Percentiles rank a stretch among this genome's conserved stretches.
phyloP scores from a whole-genome alignment of 768 basidiomycete genomes.

The Collybia mongolica region DNA sequence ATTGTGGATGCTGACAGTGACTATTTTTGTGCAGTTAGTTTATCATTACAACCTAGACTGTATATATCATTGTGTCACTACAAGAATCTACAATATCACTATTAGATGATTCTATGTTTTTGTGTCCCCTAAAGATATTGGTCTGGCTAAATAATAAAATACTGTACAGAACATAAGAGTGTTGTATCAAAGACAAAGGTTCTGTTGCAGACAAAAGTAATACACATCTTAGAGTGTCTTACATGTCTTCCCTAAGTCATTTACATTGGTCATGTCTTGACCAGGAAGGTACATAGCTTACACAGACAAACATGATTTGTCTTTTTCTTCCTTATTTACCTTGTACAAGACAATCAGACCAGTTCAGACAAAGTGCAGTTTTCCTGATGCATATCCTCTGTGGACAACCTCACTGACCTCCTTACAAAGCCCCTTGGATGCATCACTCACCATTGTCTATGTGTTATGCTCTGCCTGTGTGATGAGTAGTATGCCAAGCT shows the following conservation, averaged over 20 bases:
- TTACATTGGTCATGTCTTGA: neutral
- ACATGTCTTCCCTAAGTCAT: neutral
- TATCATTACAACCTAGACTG: neutral
- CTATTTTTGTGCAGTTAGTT: neutral
- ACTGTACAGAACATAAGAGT: too few species aligned
- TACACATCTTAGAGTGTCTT: neutral
- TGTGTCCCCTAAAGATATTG: neutral
- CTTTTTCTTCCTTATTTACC: neutral
- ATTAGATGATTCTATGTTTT: neutral
- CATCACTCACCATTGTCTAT: too few species aligned
- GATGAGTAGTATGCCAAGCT: too few species aligned
- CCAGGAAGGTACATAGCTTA: slow-evolving; percentile 4
- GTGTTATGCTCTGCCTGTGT: too few species aligned
- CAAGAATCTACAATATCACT: neutral
- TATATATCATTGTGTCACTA: too few species aligned
- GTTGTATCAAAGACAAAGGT: too few species aligned
- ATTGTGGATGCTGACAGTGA: slow-evolving; percentile 4
- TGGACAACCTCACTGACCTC: neutral
- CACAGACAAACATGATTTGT: neutral
- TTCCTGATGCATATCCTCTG: too few species aligned
- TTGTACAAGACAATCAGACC: slow-evolving; percentile 1
- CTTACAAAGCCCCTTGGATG: too few species aligned
- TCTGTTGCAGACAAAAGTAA: neutral
- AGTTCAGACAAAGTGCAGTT: neutral
- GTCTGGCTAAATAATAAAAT: neutral